Percentiles rank a stretch among this genome's conserved stretches.
phyloP scores from a whole-genome alignment of 192 early-diverging fungal genomes.

The Thoreauomyces humboldtii region DNA sequence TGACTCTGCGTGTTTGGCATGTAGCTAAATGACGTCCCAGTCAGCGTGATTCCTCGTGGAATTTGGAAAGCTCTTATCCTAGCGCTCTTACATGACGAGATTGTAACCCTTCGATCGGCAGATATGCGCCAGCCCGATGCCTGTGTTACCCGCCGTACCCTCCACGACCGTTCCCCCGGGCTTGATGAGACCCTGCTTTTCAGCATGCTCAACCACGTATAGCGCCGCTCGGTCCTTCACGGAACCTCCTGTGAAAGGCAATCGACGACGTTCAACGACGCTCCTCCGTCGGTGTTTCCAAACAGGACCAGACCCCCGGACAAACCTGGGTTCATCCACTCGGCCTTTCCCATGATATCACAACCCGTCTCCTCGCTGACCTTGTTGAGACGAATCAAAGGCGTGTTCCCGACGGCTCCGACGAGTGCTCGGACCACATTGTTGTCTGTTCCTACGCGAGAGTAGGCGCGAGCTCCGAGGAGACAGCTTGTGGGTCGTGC shows the following conservation, averaged over 20 bases:
- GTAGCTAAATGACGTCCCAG: too few relatives aligned
- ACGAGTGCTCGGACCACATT: conserved; percentile 62
- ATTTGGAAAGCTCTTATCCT: too few relatives aligned
- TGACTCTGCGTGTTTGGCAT: conserved; percentile 96
- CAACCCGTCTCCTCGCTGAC: conserved; percentile 65
- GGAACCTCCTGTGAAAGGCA: conserved; percentile 63
- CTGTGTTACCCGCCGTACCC: conserved; percentile 75
- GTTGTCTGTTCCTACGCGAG: conserved; percentile 8
- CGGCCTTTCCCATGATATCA: conserved; percentile 89
- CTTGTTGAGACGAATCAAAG: conserved; percentile 49
- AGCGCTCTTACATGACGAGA: conserved; percentile 70
- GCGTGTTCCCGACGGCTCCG: conserved; percentile 89
- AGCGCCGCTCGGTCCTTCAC: conserved; percentile 97
- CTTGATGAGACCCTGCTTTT: conserved; percentile 76
- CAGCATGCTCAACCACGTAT: conserved; percentile 92
- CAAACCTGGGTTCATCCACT: conserved; percentile 90
- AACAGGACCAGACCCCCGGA: too few relatives aligned
- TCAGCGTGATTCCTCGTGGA: too few relatives aligned
- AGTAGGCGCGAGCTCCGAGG: conserved; percentile 4
- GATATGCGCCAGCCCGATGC: conserved; percentile 93
- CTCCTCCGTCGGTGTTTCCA: too few relatives aligned
- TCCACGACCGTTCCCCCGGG: conserved; percentile 86
- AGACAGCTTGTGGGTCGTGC: too few relatives aligned
- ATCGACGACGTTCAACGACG: too few relatives aligned
- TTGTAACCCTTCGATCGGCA: conserved; percentile 92